Evolutionary conservation across 768 basidiomycete genomes (phyloP).

Genomic region (Amanita fuliginea): DNA sequence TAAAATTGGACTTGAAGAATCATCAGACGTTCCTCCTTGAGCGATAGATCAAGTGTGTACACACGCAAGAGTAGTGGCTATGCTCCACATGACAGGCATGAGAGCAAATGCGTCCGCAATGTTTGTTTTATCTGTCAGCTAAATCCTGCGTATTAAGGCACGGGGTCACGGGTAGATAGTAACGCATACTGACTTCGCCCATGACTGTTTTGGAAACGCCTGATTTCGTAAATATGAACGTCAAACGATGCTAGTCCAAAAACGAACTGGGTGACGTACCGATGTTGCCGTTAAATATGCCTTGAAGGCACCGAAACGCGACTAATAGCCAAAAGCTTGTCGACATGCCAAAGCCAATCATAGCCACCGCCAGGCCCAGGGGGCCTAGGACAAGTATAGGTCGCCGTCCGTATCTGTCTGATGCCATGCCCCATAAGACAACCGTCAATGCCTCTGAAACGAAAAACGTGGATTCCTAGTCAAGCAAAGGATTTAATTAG

Average conservation of each 20-base stretch:
- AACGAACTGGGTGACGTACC: not conserved
- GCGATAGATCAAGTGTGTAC: conserved; percentile 1
- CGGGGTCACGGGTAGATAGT: not conserved
- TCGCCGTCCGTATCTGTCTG: conserved; percentile 31
- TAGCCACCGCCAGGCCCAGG: conserved; percentile 27
- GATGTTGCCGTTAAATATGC: conserved; percentile 1
- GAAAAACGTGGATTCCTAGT: conserved; percentile 35
- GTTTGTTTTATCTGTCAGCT: conserved; percentile 29
- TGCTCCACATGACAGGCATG: conserved; percentile 23
- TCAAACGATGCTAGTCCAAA: conserved; percentile 16
- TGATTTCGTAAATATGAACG: conserved; percentile 24
- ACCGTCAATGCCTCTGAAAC: conserved; percentile 30
- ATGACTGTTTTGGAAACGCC: not conserved
- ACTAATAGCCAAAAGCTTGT: conserved; percentile 24
- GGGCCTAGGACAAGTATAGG: conserved; percentile 33
- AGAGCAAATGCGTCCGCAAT: conserved; percentile 25
- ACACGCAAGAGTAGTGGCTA: conserved; percentile 21
- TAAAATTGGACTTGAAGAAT: conserved; percentile 13
- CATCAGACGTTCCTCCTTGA: not conserved
- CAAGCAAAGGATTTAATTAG: not conserved
- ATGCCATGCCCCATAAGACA: conserved; percentile 33
- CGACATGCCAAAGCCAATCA: conserved; percentile 31
- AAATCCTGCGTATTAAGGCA: conserved; percentile 23
- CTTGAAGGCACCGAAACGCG: conserved; percentile 9
- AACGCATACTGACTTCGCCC: not conserved